Conservation (phyloP, 169 alveolate genomes). For the Cryptosporidium andersoni region DNA sequence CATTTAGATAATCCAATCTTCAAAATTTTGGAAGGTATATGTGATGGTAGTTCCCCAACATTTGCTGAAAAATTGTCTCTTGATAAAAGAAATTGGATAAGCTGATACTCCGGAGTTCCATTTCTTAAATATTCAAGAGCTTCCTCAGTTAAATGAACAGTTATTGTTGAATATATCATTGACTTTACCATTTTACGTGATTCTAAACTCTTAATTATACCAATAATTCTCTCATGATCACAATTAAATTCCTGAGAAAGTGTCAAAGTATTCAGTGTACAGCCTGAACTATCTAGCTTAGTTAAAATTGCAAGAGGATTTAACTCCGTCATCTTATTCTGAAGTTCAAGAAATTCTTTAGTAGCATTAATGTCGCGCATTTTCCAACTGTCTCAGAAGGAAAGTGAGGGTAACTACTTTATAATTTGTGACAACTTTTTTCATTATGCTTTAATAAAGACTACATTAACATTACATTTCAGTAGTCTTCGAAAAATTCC, state of each 20-base stretch:
- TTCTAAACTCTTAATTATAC: constrained; percentile 81
- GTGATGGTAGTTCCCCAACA: constrained; percentile 4
- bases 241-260: constrained; percentile 46
- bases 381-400: too few species aligned
- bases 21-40: constrained; percentile 14
- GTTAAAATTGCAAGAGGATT: constrained; percentile 26
- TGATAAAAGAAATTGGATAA: constrained; percentile 56
- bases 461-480: too few species aligned
- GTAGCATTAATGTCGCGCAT: too few species aligned
- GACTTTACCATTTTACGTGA: constrained; percentile 78
- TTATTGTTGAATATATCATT: constrained; percentile 71
- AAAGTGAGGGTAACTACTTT: too few species aligned
- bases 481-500: too few species aligned
- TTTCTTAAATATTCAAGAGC: constrained; percentile 75
- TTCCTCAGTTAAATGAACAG: constrained; percentile 77
- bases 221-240: constrained; percentile 81
- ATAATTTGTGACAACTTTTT: too few species aligned
- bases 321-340: constrained; percentile 20
- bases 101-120: constrained; percentile 81
- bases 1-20: constrained; percentile 63
- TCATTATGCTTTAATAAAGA: too few species aligned
- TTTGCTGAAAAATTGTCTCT: neutral
- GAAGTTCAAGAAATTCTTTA: too few species aligned
- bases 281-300: constrained; percentile 10
- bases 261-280: constrained; percentile 11